A percentile compares a stretch with the other conserved stretches of the same genome.
Conservation (phyloP, 345 rosid genomes). For the Lenwebbia sp. region DNA sequence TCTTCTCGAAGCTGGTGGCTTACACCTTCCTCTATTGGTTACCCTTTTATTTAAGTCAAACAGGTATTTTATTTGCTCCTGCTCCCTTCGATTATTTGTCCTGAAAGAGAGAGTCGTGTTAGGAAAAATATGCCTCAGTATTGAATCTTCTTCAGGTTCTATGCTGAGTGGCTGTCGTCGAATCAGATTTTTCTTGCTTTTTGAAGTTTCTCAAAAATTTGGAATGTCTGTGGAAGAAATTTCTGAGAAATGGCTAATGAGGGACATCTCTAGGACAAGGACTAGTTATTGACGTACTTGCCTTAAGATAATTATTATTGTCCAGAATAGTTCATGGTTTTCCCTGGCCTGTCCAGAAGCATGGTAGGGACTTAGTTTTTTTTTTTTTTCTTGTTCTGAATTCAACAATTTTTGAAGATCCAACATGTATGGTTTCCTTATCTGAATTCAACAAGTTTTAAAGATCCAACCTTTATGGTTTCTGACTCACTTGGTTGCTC, state of each 20-base stretch:
- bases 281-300: not conserved
- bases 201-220: not conserved
- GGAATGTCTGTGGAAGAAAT: not conserved
- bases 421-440: too few species aligned
- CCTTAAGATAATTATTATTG: not conserved
- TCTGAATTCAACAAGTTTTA: not conserved
- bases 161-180: not conserved
- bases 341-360: not conserved
- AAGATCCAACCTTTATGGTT: not conserved
- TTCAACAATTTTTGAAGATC: too few species aligned
- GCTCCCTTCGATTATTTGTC: not conserved
- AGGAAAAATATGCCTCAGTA: not conserved
- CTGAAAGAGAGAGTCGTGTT: not conserved
- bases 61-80: constrained; percentile 31
- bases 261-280: not conserved
- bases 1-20: constrained; percentile 89
- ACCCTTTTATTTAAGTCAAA: constrained; percentile 85
- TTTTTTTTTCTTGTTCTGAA: too few species aligned
- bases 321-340: not conserved
- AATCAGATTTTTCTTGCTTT: not conserved
- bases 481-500: not conserved
- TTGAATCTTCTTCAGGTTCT: not conserved
- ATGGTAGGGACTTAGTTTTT: not conserved
- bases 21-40: constrained; percentile 90
- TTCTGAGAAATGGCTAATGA: not conserved